phyloP scores from a whole-genome alignment of 2,329 filamentous ascomycete species.

The Trichothecium roseum region DNA sequence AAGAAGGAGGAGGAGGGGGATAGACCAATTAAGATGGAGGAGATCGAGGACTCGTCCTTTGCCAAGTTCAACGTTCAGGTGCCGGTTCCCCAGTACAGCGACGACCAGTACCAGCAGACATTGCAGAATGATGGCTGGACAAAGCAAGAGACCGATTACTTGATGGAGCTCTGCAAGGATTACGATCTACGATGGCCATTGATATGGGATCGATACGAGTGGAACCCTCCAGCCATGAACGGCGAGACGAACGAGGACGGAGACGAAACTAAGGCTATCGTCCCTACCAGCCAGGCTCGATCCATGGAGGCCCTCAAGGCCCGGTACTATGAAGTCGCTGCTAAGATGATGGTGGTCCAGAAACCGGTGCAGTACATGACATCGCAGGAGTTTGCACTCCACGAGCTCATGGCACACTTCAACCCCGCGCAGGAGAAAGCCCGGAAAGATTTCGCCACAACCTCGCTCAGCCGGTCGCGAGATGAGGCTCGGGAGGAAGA shows the following conservation, averaged over 20 bases:
- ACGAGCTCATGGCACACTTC: constrained; percentile 81
- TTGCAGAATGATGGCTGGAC: constrained; percentile 73
- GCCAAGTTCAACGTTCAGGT: constrained; percentile 82
- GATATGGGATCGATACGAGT: constrained; percentile 90
- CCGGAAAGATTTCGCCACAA: constrained; percentile 76
- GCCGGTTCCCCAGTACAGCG: constrained; percentile 69
- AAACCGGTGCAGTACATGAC: constrained; percentile 83
- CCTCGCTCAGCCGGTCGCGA: constrained; percentile 65
- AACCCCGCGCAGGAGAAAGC: constrained; percentile 68
- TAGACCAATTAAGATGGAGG: constrained; percentile 11
- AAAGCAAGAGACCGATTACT: constrained; percentile 86
- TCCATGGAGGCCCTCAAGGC: constrained; percentile 86
- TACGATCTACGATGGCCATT: constrained; percentile 86
- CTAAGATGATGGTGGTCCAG: constrained; percentile 69
- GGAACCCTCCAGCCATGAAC: constrained; percentile 34
- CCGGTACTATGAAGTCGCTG: constrained; percentile 80
- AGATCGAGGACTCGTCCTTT: constrained; percentile 53
- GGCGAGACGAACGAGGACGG: constrained; percentile 33
- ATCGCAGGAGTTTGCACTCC: constrained; percentile 67
- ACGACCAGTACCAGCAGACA: constrained; percentile 73
- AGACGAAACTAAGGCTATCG: constrained; percentile 40
- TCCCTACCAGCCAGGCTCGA: constrained; percentile 43
- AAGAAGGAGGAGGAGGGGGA: constrained; percentile 23
- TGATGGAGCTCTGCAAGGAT: constrained; percentile 63
- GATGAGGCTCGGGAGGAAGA: constrained; percentile 92